A percentile compares a stretch with the other conserved stretches of the same genome.
These are phyloP conservation scores for Lachancea cidri DNA, from an alignment of 805 yeast species.

Conservation along the genomic window DNA sequence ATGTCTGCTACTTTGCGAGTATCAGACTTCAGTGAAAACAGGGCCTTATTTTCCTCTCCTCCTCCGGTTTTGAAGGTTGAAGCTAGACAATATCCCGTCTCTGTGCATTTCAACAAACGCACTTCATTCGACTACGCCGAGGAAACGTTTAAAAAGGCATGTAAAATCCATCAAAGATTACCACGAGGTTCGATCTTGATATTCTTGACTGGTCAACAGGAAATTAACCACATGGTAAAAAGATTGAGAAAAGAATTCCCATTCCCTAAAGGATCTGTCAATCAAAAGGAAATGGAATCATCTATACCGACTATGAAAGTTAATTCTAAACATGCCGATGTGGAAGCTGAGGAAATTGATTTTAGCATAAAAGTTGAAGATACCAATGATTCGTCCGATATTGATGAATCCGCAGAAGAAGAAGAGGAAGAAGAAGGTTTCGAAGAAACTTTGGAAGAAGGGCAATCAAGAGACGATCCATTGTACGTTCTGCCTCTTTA, in stretches of 20 bases:
- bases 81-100: slow-evolving; percentile 92
- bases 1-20: slow-evolving; percentile 98
- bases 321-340: slow-evolving; percentile 53
- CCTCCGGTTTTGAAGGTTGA: slow-evolving; percentile 90
- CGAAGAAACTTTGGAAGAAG: slow-evolving; percentile 66
- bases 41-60: slow-evolving; percentile 53
- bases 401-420: slow-evolving; percentile 34
- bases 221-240: slow-evolving; percentile 72
- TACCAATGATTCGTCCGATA: slow-evolving; percentile 31
- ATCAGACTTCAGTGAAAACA: slow-evolving; percentile 84
- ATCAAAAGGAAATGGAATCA: slow-evolving; percentile 26
- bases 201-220: slow-evolving; percentile 93
- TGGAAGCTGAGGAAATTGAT: slow-evolving; percentile 88
- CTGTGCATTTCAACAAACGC: slow-evolving; percentile 79
- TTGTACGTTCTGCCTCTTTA: slow-evolving; percentile 87
- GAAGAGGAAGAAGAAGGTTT: slow-evolving; percentile 51
- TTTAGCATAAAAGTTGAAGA: slow-evolving; percentile 46
- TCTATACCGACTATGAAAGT: slow-evolving; percentile 43
- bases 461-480: slow-evolving; percentile 70
- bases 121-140: slow-evolving; percentile 77
- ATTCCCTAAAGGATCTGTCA: slow-evolving; percentile 24
- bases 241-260: slow-evolving; percentile 67
- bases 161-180: slow-evolving; percentile 76
- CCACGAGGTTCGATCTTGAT: slow-evolving; percentile 94
- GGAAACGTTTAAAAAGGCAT: slow-evolving; percentile 78